A percentile compares a stretch with the other conserved stretches of the same genome.
These are phyloP conservation scores for Hirsutella thompsonii DNA, from an alignment of 2,329 filamentous ascomycete genomes.

Conservation along the genomic window DNA sequence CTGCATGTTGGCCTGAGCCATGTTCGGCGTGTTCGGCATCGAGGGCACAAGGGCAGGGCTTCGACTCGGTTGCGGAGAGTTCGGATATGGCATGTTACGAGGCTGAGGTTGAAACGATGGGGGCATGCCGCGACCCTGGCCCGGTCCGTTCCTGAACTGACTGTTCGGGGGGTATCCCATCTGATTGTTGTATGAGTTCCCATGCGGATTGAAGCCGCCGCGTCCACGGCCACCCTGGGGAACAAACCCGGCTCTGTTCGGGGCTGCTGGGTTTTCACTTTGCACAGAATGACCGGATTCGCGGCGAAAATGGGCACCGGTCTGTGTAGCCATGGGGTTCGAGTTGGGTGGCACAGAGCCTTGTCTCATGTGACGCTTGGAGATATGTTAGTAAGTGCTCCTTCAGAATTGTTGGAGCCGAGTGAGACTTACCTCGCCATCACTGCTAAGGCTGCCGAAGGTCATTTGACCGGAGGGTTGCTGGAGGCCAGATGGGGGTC, in stretches of 20 bases:
- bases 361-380: conserved; percentile 56
- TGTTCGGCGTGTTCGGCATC: conserved; percentile 57
- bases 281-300: conserved; percentile 78
- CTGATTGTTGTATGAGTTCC: conserved; percentile 31
- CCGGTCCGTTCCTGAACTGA: conserved; percentile 26
- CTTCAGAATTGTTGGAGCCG: too few relatives aligned
- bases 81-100: conserved; percentile 34
- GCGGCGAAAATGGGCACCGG: conserved; percentile 64
- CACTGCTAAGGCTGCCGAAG: conserved; percentile 74
- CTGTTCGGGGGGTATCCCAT: conserved; percentile 30
- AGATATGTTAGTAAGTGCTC: conserved; percentile 8
- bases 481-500: conserved; percentile 65
- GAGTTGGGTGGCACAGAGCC: conserved; percentile 49
- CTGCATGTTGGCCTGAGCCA: conserved; percentile 44
- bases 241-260: conserved; percentile 42
- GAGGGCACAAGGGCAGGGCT: conserved; percentile 55
- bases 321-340: conserved; percentile 47
- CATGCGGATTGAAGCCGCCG: conserved; percentile 30
- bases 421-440: conserved; percentile 58
- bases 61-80: conserved; percentile 52
- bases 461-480: conserved; percentile 55
- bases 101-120: conserved; percentile 31
- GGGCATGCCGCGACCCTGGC: conserved; percentile 40
- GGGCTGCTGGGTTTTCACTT: conserved; percentile 23
- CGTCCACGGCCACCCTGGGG: conserved; percentile 36